Base-by-base conservation (phyloP, 768 basidiomycete genomes). In the Strobilomyces echinocephalus region DNA sequence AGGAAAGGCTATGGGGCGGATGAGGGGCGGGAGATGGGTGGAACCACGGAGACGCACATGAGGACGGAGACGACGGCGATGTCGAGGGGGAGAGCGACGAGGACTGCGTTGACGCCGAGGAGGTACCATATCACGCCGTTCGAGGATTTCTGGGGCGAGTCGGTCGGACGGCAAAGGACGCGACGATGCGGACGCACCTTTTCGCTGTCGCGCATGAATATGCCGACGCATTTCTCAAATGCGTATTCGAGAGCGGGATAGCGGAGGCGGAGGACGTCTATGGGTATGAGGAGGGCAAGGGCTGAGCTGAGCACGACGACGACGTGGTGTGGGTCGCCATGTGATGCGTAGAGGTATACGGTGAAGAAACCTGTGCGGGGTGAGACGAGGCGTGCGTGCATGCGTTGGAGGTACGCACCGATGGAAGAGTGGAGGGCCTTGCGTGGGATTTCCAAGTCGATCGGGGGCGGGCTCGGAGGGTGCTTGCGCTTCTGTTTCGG, bases 81-180 rank as follows among this genome's bases (percentile, higher is more conserved):
- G 64, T 95, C 94, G 45, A 86, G 76, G 2, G 94, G 94, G 63
- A 91, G 88, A 46, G 84, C 70, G 0, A 79, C 70, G 18, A 97
- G 78, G 15, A 83, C 88, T 63, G 84, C 80, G 56, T 89, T 81
- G 57, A 88, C 91, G 16, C 94, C 94, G 24, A 95, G 70, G 53
- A 95, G 84, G 67, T 95, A 97, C 91, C 54, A 95, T 44, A 85
- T 82, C 28, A 94, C 90, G 1, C 94, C 94, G 63, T 97, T 95
- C 10, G 85, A 79, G 30, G 30, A 30, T 30, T 30, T 30, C 30
- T 30, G 6, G 30, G 24, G 30, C 30, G 30, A 30, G 30, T 30
- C 30, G 30, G 30, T 30, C 30, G 30, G 30, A 9, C 6, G 30
- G 30, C 30, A 1, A 30, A 9, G 6, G 9, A 6, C 30, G 7